Conservation (phyloP, 163 green algal genomes). For the Chlorella variabilis region DNA sequence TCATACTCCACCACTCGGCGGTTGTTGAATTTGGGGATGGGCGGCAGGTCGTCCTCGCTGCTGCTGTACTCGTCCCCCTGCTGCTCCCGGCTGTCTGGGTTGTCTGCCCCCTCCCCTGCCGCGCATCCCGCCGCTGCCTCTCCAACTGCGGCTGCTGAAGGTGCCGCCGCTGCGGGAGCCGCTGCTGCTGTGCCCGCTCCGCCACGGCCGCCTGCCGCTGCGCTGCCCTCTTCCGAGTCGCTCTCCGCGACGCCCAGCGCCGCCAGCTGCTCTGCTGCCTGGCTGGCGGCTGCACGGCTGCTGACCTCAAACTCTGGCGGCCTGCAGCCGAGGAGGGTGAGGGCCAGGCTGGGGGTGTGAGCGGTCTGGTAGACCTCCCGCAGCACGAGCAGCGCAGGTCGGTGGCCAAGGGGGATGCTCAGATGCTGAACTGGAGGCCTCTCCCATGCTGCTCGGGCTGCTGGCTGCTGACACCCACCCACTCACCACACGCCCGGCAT, state of each 20-base stretch:
- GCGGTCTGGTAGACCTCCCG: too few relatives aligned
- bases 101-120: not conserved
- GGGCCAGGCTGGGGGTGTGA: too few relatives aligned
- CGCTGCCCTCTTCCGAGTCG: not conserved
- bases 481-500: constrained; percentile 67
- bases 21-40: constrained; percentile 49
- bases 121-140: not conserved
- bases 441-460: too few relatives aligned
- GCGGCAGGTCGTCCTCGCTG: constrained; percentile 47
- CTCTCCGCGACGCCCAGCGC: constrained; percentile 2
- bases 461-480: too few relatives aligned
- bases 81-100: too few relatives aligned
- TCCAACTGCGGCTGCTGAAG: not conserved
- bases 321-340: not conserved
- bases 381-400: too few relatives aligned
- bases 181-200: not conserved
- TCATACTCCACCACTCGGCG: constrained; percentile 41
- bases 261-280: constrained; percentile 22
- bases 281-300: not conserved
- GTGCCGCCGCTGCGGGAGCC: not conserved
- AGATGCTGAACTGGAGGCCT: too few relatives aligned
- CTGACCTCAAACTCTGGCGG: constrained; percentile 34
- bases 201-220: not conserved
- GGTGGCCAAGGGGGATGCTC: too few relatives aligned
- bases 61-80: not conserved